Evolutionary conservation across 23 red algal species (phyloP), one percentile per base, ranked within the genome.

Genomic region (Gracilaria gracilis): DNA sequence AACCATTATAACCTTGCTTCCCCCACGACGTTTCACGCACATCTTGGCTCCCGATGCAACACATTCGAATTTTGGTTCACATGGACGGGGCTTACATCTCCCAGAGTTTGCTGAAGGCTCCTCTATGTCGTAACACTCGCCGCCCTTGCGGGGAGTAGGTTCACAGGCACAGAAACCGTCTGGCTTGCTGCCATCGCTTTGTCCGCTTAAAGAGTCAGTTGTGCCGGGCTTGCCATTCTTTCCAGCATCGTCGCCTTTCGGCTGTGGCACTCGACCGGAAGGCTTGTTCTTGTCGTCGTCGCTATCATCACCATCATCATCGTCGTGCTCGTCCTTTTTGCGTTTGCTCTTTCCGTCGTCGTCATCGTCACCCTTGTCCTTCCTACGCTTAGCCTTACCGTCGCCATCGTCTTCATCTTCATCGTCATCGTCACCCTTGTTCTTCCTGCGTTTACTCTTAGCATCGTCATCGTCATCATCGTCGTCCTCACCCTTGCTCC

Each of bases 51-150:
- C 20, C 23, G 72, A 77, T 51, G 38, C 72, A 1, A 51, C 46
- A 28, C 72, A 77, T 37, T 77, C 72, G 25, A 77, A 77, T 28
- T 77, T 77, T 2, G 72, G 23, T 20, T 77, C 72, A 77, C 72
- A 50, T 7, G 72, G 14, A 4, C 72, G 72, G 0, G 5, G 39
- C 24, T 8, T 77, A 42, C 72, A 77, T 25, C 9, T 15, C 16
- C 42, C 72, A 46, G 38, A 46, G 23, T 7, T 48, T 28, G 42
- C 72, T 5, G 8, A 6, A 28, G 38, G n/a, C 3, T 77, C 72
- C 23, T 77, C 34, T 42, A 77, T 49, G 34, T 37, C 34, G 46
- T 49, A 77, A 31, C 69, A 77, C 46, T 50, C 72, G 2, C 72
- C 72, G 13, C 72, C 72, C 9, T 13, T 29, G 25, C 72, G 72